Base-by-base conservation (phyloP, 129 eudicot genomes). In the Mikania micrantha region DNA sequence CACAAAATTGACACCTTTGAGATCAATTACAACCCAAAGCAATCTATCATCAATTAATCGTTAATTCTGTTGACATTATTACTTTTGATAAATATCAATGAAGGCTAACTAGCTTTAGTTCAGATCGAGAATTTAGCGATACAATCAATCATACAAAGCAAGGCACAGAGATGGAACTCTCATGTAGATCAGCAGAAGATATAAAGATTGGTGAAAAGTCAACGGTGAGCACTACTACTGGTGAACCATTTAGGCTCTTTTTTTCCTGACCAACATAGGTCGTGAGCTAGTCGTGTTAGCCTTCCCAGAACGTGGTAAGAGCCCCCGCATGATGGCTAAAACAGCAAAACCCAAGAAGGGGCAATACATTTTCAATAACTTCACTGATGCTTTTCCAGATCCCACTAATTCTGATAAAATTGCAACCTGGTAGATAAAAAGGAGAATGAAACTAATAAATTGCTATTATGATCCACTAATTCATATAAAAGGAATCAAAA, bases 261-360 rank as follows among this genome's bases (percentile, higher is more conserved):
- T 90, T 64, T 90, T 90, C 80, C 87, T 84, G 40, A 29, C 60
- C 53, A 58, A 21, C 6, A 45, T 49, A 9, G 83, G 81, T 64
- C 69, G 79, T 50, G 68, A 76, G 60, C 77, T 84, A 25, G 53
- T 39, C 24, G 78, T 39, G 2, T 47, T 58, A n/a, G 81, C 38
- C 69, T 74, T 85, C 17, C 7, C 25, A 24, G 90, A 83, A 64
- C 72, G 66, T 17, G 85, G 76, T 16, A 86, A 52, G 62, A 88
- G 52, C 41, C 96, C 98, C 2, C 98, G 89, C 65, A 92, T 53
- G 34, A 88, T 56, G 32, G 96, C 96, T 63, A 92, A 44, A 67
- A 82, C 32, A 24, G 95, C 84, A 48, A 86, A 67, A n/a, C 91
- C 98, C 83, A 92, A 7, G 72, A 88, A 88, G 0, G 98, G 95